Evolutionary conservation across 345 rosid species (phyloP).

Genomic region (Lagerstroemia speciosa): DNA sequence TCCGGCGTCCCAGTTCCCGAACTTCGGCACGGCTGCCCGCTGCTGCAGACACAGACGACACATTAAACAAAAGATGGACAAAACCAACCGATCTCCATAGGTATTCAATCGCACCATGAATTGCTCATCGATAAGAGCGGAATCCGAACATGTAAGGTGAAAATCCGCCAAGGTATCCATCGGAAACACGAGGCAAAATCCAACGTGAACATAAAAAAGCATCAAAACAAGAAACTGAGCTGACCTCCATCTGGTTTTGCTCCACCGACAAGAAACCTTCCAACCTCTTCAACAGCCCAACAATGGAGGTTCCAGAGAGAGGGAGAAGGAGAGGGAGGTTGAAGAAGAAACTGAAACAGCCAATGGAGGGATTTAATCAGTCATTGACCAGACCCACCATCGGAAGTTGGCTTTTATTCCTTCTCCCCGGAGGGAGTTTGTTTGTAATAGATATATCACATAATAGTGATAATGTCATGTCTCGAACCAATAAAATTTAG

Average conservation of each 20-base stretch:
- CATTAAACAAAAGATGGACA: not conserved
- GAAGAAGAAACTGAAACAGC: not conserved
- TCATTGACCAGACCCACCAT: not conserved
- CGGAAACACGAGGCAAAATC: not conserved
- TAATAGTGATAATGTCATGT: too few relatives aligned
- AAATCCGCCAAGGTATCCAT: not conserved
- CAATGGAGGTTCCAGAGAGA: not conserved
- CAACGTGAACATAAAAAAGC: not conserved
- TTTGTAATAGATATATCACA: too few relatives aligned
- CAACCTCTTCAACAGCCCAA: not conserved
- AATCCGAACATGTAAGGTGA: not conserved
- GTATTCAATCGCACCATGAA: too few relatives aligned
- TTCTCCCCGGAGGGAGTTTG: too few relatives aligned
- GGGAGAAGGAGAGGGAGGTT: not conserved
- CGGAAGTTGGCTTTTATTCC: not conserved
- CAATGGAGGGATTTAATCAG: not conserved
- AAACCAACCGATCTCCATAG: not conserved
- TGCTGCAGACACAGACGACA: conserved; percentile 31
- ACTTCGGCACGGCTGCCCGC: conserved; percentile 66
- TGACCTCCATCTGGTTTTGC: not conserved
- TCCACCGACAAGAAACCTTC: not conserved
- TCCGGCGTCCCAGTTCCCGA: conserved; percentile 81
- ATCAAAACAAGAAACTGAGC: too few relatives aligned
- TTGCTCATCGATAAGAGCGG: too few relatives aligned
- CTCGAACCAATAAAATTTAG: too few relatives aligned